Evolutionary conservation across 2,329 filamentous ascomycete genomes (phyloP), one percentile per base, ranked within the genome.

Genomic region (Exophiala bonariae): DNA sequence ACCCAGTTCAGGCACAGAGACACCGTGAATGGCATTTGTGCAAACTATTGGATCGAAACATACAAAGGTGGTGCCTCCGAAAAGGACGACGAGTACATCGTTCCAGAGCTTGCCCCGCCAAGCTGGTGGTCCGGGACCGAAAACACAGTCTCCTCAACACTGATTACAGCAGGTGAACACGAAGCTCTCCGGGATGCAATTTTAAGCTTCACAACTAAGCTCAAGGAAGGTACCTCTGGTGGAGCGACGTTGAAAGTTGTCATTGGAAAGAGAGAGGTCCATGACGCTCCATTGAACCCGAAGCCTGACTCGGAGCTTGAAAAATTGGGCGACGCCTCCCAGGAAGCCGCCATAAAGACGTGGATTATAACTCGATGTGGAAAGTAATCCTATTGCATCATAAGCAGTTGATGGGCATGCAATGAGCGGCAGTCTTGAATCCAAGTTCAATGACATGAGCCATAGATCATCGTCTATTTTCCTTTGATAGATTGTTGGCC

Each of bases 271-370:
- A 22, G 23, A 8, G 52, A 55, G 34, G 31, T 41, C 23, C 52
- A 55, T 34, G 49, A 46, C 44, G 44, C 40, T 10, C 52, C 49
- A 3, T 37, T 51, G 26, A 16, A 11, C 2, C 37, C 31, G 17
- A 31, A 33, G 31, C 19, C 43, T n/a, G 48, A 51, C 33, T 40
- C 14, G 22, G 34, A 50, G 36, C 34, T 54, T 17, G 41, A 41
- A 3, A 33, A 40, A 23, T 13, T 41, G 32, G 44, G 44, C 10
- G 44, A 52, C 14, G 32, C 18, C 18, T 41, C n/a, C 14, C 44
- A 49, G 28, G 52, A 55, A 30, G 52, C 44, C 18, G 52, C 48
- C 8, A 43, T 55, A 17, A 48, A 32, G 34, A 32, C 20, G n/a
- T 55, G 52, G 52, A 19, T 38, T 11, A 41, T 6, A 26, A 11